Evolutionary conservation across 148 eudicot species (phyloP).

Genomic region (Cornus suecica): DNA sequence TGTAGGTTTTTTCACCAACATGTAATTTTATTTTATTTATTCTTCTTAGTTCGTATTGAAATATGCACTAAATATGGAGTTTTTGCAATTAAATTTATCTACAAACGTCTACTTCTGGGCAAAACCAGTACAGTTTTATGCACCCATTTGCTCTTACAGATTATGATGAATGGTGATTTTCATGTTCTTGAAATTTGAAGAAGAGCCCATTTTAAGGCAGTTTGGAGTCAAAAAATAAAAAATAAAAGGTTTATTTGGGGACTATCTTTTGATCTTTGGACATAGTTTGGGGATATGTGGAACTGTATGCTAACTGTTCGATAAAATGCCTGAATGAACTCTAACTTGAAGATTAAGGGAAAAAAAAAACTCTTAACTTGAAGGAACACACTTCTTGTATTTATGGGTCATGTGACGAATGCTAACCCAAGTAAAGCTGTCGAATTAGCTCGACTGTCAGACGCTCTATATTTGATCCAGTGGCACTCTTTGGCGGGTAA

Average conservation of each 20-base stretch:
- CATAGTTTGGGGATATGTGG: conserved; percentile 8
- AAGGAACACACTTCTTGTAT: conserved; percentile 6
- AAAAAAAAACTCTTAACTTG: no score
- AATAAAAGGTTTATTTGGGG: conserved; percentile 12
- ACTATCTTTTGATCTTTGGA: background rate
- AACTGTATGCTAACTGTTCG: background rate
- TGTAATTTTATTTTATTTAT: no score
- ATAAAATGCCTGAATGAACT: conserved; percentile 6
- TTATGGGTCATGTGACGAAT: conserved; percentile 2
- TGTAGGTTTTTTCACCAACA: no score
- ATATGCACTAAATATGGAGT: background rate
- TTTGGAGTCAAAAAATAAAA: background rate
- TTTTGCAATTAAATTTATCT: background rate
- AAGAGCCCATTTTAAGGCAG: background rate
- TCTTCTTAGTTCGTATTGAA: no score
- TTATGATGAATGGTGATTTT: background rate
- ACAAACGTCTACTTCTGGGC: background rate
- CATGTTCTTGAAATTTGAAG: background rate
- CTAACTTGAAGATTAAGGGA: conserved; percentile 7
- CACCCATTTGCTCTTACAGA: background rate
- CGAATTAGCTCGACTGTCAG: no score
- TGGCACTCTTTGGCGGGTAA: background rate
- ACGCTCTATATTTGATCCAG: no score
- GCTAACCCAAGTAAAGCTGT: background rate
- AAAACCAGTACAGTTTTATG: background rate